These are phyloP conservation scores for Erodium chrysanthum DNA, from an alignment of 441 rosid genomes.

Conservation along the genomic window DNA sequence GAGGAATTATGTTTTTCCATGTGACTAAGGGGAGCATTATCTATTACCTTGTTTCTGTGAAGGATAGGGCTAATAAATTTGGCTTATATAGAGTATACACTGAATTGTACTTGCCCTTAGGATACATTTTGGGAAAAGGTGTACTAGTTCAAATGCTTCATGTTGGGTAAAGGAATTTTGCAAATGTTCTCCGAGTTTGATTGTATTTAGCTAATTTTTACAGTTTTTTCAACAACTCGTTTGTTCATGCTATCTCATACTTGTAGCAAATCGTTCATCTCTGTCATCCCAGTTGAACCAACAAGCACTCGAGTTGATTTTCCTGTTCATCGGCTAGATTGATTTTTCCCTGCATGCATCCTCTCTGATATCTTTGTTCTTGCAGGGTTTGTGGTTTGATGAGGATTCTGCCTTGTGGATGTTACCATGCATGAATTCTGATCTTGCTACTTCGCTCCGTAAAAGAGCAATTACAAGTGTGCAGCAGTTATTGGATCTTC, in stretches of 20 bases:
- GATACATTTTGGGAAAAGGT: neutral
- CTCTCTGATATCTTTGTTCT: constrained; percentile 7
- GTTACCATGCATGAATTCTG: constrained; percentile 82
- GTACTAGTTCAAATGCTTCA: neutral
- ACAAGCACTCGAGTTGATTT: too few species aligned
- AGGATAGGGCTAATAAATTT: neutral
- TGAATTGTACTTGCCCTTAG: neutral
- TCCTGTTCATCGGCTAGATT: neutral
- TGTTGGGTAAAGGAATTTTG: neutral
- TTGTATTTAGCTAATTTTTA: neutral
- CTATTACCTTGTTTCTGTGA: neutral
- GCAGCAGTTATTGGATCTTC: constrained; percentile 65
- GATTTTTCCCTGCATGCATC: neutral
- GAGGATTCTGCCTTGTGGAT: constrained; percentile 70
- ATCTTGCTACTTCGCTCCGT: constrained; percentile 40
- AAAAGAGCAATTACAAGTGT: constrained; percentile 46
- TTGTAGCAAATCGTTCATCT: too few species aligned
- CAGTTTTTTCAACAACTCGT: neutral
- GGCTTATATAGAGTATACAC: neutral
- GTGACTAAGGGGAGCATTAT: neutral
- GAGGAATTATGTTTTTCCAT: neutral
- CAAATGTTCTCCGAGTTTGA: neutral
- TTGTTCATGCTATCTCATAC: too few species aligned
- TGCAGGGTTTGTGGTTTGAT: constrained; percentile 87
- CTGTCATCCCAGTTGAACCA: too few species aligned